Evolutionary conservation across 495 filamentous ascomycete genomes (phyloP).

Genomic region (Cudoniella acicularis): DNA sequence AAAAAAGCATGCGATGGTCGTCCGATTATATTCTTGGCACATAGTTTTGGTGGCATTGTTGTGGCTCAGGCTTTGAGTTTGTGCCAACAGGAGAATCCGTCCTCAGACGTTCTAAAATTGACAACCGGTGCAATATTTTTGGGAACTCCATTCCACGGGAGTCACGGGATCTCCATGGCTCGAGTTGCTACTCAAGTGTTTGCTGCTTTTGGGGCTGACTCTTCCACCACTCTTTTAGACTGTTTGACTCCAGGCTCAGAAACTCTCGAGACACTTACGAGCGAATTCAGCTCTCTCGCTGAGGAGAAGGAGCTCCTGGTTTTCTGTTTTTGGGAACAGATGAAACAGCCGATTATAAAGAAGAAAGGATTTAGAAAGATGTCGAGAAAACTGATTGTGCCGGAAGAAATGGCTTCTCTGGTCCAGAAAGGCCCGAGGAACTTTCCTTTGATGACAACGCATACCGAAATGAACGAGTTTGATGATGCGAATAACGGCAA

Average conservation of each 20-base stretch:
- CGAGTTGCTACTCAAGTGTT: background rate
- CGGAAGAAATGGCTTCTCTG: background rate
- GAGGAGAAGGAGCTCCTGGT: background rate
- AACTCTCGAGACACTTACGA: background rate
- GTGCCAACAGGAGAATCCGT: background rate
- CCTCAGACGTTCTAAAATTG: background rate
- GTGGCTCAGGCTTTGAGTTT: background rate
- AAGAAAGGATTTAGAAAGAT: background rate
- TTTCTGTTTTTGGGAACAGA: background rate
- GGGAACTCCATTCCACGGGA: background rate
- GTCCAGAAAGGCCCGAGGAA: background rate
- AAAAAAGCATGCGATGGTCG: background rate
- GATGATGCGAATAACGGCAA: background rate
- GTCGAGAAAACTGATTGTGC: background rate
- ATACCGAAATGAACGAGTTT: background rate
- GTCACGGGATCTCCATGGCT: background rate
- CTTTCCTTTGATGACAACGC: background rate
- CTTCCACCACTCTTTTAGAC: background rate
- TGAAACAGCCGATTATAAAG: background rate
- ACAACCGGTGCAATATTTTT: background rate
- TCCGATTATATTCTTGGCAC: background rate
- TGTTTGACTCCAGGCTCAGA: background rate
- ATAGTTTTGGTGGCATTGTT: constrained; percentile 1
- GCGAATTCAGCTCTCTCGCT: background rate
- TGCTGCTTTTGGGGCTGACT: background rate